Conservation (phyloP, 2,329 filamentous ascomycete species). For the Diaporthe humulicola region DNA sequence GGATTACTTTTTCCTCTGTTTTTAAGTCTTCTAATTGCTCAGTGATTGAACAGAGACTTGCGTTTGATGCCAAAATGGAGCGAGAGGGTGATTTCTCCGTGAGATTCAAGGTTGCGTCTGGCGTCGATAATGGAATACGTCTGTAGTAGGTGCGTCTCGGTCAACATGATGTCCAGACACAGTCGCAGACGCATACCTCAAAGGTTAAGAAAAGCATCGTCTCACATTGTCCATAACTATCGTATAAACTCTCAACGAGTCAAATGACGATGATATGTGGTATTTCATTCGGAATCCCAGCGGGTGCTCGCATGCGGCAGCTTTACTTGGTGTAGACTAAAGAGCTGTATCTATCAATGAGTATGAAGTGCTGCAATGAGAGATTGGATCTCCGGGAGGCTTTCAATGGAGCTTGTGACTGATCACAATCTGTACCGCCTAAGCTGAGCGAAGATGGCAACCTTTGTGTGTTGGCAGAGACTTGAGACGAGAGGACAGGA, state of each 20-base stretch:
- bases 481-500: background rate
- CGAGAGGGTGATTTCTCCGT: conserved; percentile 3
- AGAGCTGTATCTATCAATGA: background rate
- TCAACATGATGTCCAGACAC: background rate
- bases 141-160: background rate
- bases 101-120: conserved; percentile 10
- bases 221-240: conserved; percentile 23
- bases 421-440: background rate
- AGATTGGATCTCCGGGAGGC: background rate
- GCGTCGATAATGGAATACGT: conserved; percentile 7
- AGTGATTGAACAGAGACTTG: conserved; percentile 8
- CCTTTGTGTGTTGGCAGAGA: background rate
- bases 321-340: background rate
- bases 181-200: background rate
- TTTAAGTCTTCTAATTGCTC: background rate
- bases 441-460: background rate
- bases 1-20: background rate
- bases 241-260: background rate
- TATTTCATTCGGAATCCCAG: background rate
- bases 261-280: background rate
- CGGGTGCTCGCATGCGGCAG: conserved; percentile 11
- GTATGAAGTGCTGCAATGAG: background rate
- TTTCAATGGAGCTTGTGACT: background rate
- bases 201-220: background rate
- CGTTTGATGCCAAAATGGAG: conserved; percentile 13